Base-by-base conservation (phyloP, 169 alveolate genomes). In the Babesia sp. region DNA sequence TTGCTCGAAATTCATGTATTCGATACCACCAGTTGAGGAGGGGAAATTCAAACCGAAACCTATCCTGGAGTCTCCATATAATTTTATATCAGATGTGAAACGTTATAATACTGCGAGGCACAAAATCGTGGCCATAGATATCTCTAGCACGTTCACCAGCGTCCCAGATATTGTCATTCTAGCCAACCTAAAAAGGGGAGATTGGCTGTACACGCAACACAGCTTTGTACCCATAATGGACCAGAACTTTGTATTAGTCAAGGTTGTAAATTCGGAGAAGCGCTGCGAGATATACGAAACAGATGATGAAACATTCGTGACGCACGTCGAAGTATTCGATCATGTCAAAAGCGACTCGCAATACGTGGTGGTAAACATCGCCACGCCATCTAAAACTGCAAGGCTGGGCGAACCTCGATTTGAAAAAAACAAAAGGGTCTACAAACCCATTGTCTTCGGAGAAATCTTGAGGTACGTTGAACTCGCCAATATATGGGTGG, bases 311-410 rank as follows among this genome's bases (percentile, higher is more conserved):
- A 22, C 20, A 41, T 54, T 26, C 36, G 36, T 54, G 9, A 54
- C 61, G 4, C 61, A 54, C 22, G 61, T 54, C 8, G 61, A 54
- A 6, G 61, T 54, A n/a, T 54, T 54, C 22, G n/a, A 54, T 22
- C 61, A 54, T 54, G 28, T 54, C 8, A 6, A 26, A 11, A 6
- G 28, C 14, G 41, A 29, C n/a, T 54, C 44, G 61, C 36, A 29
- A 22, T 54, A 54, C 61, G 41, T 54, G 11, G 61, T 54, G 6
- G 41, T 54, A 9, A 6, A 54, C 41, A 54, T 54, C 61, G 28
- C 8, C 12, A 48, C 12, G 20, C 33, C 20, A 48, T 18, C 20
- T 7, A 11, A 11, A 12, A 12, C 16, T 12, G 22, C 11, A 11
- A 16, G 16, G 16, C 12, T 18, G 6, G 56, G 20, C 12, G 6